Conservation (phyloP, 108 stramenopile species). For the Cyclostephanos invisitatus region DNA sequence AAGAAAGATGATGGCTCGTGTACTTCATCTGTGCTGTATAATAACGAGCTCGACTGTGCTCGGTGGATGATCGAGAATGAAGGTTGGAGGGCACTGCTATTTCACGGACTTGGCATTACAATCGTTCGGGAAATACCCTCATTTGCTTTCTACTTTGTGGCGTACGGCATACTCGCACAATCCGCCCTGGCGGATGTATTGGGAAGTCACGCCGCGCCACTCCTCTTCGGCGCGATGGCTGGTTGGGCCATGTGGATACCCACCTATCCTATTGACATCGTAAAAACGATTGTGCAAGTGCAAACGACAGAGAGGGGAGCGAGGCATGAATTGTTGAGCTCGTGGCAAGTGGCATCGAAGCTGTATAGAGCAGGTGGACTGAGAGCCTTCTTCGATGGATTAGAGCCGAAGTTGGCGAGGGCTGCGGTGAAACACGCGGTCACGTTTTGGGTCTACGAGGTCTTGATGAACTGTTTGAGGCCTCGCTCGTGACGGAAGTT, state of each 20-base stretch:
- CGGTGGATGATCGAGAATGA: conserved; percentile 46
- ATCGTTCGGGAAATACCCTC: conserved; percentile 58
- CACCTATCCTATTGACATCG: conserved; percentile 72
- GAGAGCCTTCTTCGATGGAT: conserved; percentile 56
- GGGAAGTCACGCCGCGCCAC: conserved; percentile 46
- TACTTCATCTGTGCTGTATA: conserved; percentile 5
- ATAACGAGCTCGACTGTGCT: conserved; percentile 47
- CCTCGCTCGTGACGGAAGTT: neutral
- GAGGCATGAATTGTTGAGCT: conserved; percentile 22
- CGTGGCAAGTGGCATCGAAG: conserved; percentile 39
- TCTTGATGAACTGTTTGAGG: conserved; percentile 35
- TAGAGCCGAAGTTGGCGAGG: conserved; percentile 55
- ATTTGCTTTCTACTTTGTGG: conserved; percentile 57
- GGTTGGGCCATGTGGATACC: conserved; percentile 66
- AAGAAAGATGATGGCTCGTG: conserved; percentile 30
- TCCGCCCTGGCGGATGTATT: conserved; percentile 22
- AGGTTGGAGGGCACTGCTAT: conserved; percentile 53
- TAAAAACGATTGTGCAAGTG: conserved; percentile 62
- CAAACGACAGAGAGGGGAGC: conserved; percentile 21
- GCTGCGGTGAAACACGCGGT: conserved; percentile 68
- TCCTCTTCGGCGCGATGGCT: conserved; percentile 55
- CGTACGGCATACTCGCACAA: conserved; percentile 49
- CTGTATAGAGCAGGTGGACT: conserved; percentile 55
- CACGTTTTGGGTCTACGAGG: conserved; percentile 56
- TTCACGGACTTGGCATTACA: conserved; percentile 51